phyloP scores from a whole-genome alignment of 495 filamentous ascomycete species.

The Rhypophila decipiens region DNA sequence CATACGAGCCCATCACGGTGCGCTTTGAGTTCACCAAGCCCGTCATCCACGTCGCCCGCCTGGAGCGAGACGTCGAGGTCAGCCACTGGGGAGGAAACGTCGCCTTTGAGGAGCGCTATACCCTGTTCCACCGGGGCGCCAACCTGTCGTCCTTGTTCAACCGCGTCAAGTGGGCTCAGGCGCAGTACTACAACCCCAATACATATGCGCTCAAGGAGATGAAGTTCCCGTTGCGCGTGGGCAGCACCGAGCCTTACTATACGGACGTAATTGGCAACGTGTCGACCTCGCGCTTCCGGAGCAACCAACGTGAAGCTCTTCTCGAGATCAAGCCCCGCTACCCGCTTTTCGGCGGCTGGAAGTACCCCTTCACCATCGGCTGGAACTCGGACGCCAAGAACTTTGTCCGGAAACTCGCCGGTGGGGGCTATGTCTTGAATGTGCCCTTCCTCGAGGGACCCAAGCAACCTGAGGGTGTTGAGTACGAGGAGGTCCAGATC shows the following conservation, averaged over 20 bases:
- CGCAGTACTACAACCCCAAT: constrained; percentile 67
- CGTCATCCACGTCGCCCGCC: constrained; percentile 61
- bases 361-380: constrained; percentile 89
- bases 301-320: constrained; percentile 66
- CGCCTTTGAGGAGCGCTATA: constrained; percentile 90
- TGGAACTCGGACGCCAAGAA: constrained; percentile 81
- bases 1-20: constrained; percentile 61
- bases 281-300: constrained; percentile 83
- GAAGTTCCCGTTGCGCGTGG: constrained; percentile 67
- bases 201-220: constrained; percentile 76
- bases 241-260: constrained; percentile 82
- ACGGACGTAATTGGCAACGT: constrained; percentile 97
- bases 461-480: constrained; percentile 72
- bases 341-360: constrained; percentile 94
- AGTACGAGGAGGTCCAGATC: constrained; percentile 75
- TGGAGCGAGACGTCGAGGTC: constrained; percentile 89
- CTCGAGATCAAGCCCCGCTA: constrained; percentile 86
- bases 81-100: constrained; percentile 98
- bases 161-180: constrained; percentile 74
- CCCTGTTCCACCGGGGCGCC: constrained; percentile 78
- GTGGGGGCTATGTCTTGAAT: constrained; percentile 73
- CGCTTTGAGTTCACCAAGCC: constrained; percentile 97
- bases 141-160: constrained; percentile 78
- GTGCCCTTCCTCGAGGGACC: constrained; percentile 96
- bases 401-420: constrained; percentile 60